These are phyloP conservation scores for Whalleya microplaca DNA, from an alignment of 2,329 filamentous ascomycete genomes.

Conservation along the genomic window DNA sequence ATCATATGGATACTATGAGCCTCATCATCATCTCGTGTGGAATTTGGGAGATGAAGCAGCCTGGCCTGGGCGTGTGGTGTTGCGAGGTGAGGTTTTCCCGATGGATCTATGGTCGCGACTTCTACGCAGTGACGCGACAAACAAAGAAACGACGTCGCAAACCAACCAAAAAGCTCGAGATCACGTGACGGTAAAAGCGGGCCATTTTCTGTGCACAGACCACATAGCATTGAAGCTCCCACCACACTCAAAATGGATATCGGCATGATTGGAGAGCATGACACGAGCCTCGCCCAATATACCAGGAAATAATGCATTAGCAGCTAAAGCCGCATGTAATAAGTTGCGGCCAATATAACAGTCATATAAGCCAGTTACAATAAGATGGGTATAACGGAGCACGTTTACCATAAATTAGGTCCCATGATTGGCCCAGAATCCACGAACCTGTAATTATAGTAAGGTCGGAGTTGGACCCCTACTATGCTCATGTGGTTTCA, in stretches of 20 bases:
- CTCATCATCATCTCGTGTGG: not conserved
- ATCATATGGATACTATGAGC: not conserved
- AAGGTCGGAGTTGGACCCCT: too few species aligned
- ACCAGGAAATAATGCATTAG: too few species aligned
- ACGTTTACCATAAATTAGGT: too few species aligned
- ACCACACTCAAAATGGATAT: not conserved
- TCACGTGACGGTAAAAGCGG: slow-evolving; percentile 18
- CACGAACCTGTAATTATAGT: too few species aligned
- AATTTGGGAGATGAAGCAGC: not conserved
- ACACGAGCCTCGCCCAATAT: too few species aligned
- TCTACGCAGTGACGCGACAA: slow-evolving; percentile 15
- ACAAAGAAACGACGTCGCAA: not conserved
- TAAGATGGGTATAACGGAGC: too few species aligned
- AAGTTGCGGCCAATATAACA: too few species aligned
- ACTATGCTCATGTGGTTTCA: slow-evolving; percentile 16
- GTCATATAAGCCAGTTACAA: too few species aligned
- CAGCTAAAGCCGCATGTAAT: too few species aligned
- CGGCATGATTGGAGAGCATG: too few species aligned
- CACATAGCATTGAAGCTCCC: not conserved
- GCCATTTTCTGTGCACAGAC: not conserved
- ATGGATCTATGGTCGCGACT: slow-evolving; percentile 19
- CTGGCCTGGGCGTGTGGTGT: not conserved
- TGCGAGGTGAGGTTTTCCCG: not conserved
- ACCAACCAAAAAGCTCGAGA: slow-evolving; percentile 13
- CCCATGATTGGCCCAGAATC: not conserved